Conservation (phyloP, 1,284 basidiomycete species). For the Cystobasidium pallidum region DNA sequence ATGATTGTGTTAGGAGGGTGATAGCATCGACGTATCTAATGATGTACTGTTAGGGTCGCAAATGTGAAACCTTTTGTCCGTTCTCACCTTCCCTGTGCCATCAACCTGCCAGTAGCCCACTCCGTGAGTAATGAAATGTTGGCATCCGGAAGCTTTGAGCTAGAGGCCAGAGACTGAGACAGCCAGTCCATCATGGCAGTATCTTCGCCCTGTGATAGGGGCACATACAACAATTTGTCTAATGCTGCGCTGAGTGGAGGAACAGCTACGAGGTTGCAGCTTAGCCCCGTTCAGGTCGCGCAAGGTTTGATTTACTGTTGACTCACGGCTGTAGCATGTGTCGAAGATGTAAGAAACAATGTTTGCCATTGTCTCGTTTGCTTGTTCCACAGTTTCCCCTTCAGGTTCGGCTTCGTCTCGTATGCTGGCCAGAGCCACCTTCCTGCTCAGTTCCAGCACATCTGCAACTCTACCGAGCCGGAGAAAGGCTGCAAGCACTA, state of each 20-base stretch:
- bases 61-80: background rate
- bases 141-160: conserved; percentile 18
- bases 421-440: background rate
- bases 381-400: conserved; percentile 1
- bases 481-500: conserved; percentile 12
- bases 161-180: background rate
- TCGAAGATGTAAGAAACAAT: conserved; percentile 2
- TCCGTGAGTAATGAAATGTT: conserved; percentile 31
- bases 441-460: conserved; percentile 7
- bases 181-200: conserved; percentile 31
- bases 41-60: background rate
- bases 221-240: conserved; percentile 35
- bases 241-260: background rate
- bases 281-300: too few species aligned
- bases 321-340: conserved; percentile 28
- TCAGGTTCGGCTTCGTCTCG: background rate
- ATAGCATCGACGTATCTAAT: conserved; percentile 35
- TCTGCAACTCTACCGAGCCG: background rate
- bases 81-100: conserved; percentile 40
- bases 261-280: background rate
- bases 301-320: too few species aligned
- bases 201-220: conserved; percentile 34
- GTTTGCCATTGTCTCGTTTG: background rate
- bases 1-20: conserved; percentile 26
- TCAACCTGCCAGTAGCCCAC: conserved; percentile 31